These are phyloP conservation scores for Cystobasidium ongulense DNA, from an alignment of 768 basidiomycete genomes.

Conservation along the genomic window DNA sequence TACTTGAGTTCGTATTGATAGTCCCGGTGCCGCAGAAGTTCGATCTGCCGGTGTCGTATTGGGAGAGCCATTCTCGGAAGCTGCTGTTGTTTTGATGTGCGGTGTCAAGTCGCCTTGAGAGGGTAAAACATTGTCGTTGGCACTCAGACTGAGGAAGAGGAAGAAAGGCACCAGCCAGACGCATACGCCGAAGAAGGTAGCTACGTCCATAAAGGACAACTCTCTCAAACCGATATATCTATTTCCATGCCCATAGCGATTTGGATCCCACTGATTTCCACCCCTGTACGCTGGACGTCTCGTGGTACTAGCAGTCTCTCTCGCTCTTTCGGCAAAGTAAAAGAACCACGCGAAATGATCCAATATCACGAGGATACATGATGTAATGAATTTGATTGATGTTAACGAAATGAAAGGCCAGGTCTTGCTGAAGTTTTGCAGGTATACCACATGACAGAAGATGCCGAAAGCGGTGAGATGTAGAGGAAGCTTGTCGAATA, in stretches of 20 bases:
- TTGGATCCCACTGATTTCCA: constrained; percentile 4
- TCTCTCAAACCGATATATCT: constrained; percentile 22
- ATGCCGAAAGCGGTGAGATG: constrained; percentile 69
- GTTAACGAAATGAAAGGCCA: constrained; percentile 93
- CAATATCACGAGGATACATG: constrained; percentile 70
- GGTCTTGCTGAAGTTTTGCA: constrained; percentile 68
- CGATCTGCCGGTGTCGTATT: neutral
- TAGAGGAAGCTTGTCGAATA: constrained; percentile 71
- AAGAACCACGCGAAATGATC: constrained; percentile 98
- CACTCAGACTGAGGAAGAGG: constrained; percentile 87
- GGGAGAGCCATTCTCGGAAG: constrained; percentile 17
- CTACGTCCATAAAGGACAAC: constrained; percentile 48
- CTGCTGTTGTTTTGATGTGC: constrained; percentile 21
- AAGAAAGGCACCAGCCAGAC: constrained; percentile 66
- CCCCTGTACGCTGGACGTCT: constrained; percentile 16
- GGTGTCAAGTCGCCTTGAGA: constrained; percentile 33
- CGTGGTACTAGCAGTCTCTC: neutral
- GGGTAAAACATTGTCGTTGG: constrained; percentile 92
- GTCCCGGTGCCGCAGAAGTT: neutral
- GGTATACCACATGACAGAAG: constrained; percentile 71
- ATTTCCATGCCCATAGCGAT: constrained; percentile 14
- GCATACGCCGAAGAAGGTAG: constrained; percentile 51
- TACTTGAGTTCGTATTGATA: neutral
- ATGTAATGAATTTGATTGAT: constrained; percentile 72
- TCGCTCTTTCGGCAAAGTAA: constrained; percentile 59